Conservation (phyloP, 768 basidiomycete genomes). For the Rhizopogon vinicolor region DNA sequence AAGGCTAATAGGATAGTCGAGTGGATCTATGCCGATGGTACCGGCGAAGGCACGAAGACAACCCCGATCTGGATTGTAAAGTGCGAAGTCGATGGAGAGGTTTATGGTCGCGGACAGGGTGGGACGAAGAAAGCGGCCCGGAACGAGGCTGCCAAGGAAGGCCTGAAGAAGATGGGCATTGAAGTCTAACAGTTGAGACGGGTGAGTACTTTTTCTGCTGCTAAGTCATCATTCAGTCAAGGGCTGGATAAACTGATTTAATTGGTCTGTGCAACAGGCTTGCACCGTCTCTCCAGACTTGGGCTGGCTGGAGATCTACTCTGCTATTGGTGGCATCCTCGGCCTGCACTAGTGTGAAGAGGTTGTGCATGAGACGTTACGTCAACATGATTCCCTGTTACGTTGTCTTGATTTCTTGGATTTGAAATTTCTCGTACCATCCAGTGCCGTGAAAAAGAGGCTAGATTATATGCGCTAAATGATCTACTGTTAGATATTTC, state of each 20-base stretch:
- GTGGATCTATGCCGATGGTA: slow-evolving; percentile 62
- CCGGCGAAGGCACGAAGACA: slow-evolving; percentile 45
- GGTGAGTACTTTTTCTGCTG: neutral
- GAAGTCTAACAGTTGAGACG: slow-evolving; percentile 28
- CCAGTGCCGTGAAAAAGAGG: neutral
- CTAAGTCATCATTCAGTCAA: slow-evolving; percentile 16
- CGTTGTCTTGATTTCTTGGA: neutral
- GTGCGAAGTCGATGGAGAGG: slow-evolving; percentile 56
- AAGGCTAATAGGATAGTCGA: slow-evolving; percentile 54
- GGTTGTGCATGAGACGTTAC: slow-evolving; percentile 37
- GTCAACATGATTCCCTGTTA: neutral
- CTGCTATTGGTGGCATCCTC: slow-evolving; percentile 12
- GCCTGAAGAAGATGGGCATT: slow-evolving; percentile 56
- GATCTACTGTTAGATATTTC: slow-evolving; percentile 4
- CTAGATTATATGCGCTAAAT: slow-evolving; percentile 4
- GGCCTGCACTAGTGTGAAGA: slow-evolving; percentile 63
- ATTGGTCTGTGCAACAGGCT: slow-evolving; percentile 10
- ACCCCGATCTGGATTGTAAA: slow-evolving; percentile 75
- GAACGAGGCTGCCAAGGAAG: slow-evolving; percentile 79
- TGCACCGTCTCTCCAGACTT: slow-evolving; percentile 55
- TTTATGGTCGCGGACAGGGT: slow-evolving; percentile 59
- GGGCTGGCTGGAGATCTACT: slow-evolving; percentile 38
- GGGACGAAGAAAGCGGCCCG: slow-evolving; percentile 76
- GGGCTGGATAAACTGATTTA: neutral
- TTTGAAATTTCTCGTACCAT: neutral